Evolutionary conservation across 2,329 filamentous ascomycete species (phyloP).

Genomic region (Aspergillus aculeatus): DNA sequence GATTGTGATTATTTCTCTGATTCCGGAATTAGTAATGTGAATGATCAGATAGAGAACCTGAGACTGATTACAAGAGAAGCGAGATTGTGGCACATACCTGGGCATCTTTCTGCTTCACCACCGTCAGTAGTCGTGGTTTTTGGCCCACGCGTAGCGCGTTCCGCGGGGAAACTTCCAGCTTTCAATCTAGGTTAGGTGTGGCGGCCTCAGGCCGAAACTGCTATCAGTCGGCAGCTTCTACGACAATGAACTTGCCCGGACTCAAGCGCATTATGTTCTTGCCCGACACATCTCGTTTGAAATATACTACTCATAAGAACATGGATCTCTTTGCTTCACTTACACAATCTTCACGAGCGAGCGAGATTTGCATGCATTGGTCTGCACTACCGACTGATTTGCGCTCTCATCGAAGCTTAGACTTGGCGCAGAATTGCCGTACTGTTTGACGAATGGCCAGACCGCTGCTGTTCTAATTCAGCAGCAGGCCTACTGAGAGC

Average conservation of each 20-base stretch:
- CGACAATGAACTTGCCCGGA: neutral
- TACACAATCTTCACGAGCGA: neutral
- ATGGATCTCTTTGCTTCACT: neutral
- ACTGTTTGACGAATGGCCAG: neutral
- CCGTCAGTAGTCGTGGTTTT: constrained; percentile 27
- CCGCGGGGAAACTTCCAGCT: constrained; percentile 32
- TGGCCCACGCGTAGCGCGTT: constrained; percentile 37
- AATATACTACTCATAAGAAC: neutral
- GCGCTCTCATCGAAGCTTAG: neutral
- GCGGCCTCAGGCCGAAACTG: constrained; percentile 26
- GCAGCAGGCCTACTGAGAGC: neutral
- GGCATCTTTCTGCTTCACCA: constrained; percentile 37
- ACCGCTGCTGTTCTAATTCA: neutral
- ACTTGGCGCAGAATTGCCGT: neutral
- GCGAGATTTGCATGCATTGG: neutral
- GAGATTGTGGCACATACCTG: constrained; percentile 28
- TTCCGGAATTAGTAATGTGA: constrained; percentile 8
- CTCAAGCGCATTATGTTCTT: neutral
- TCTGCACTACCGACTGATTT: neutral
- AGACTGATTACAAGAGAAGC: neutral
- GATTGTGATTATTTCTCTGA: constrained; percentile 97
- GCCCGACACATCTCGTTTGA: no score
- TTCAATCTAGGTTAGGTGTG: constrained; percentile 9
- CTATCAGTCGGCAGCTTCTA: neutral
- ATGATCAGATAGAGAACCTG: neutral